Percentiles rank a stretch among this genome's conserved stretches.
Evolutionary conservation across 305 asterid species (phyloP).

Genomic region (Fraxinus latifolia): DNA sequence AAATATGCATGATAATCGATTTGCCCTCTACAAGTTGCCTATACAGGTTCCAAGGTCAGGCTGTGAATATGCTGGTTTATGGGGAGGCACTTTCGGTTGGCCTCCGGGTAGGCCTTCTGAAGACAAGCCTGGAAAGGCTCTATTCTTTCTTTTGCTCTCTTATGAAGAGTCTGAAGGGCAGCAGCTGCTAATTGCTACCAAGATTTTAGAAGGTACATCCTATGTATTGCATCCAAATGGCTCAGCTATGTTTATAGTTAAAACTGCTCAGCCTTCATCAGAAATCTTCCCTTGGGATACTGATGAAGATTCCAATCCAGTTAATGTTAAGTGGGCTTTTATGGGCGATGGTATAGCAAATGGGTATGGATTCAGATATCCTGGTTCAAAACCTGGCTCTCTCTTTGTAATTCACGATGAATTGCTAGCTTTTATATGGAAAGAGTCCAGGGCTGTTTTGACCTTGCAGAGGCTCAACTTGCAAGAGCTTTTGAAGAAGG

Average conservation of each 20-base stretch:
- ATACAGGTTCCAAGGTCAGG: conserved; percentile 43
- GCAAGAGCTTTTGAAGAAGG: conserved; percentile 65
- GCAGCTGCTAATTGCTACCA: conserved; percentile 61
- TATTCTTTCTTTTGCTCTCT: conserved; percentile 69
- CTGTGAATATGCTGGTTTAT: conserved; percentile 68
- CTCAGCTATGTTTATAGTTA: conserved; percentile 82
- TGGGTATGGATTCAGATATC: conserved; percentile 88
- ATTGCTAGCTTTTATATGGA: conserved; percentile 71
- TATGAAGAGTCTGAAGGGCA: conserved; percentile 71
- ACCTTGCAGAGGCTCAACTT: conserved; percentile 71
- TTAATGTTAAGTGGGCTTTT: conserved; percentile 54
- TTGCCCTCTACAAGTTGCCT: conserved; percentile 76
- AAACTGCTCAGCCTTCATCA: conserved; percentile 46
- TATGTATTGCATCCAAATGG: conserved; percentile 88
- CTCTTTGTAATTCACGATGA: conserved; percentile 63
- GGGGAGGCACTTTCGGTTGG: conserved; percentile 97
- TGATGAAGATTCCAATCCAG: conserved; percentile 44
- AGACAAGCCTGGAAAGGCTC: conserved; percentile 82
- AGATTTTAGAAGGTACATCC: conserved; percentile 81
- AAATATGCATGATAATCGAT: conserved; percentile 76
- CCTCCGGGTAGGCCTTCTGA: conserved; percentile 68
- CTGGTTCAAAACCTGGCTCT: conserved; percentile 88
- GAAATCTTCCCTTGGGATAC: conserved; percentile 69
- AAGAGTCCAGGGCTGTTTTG: conserved; percentile 68
- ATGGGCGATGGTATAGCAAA: conserved; percentile 80